A percentile compares a stretch with the other conserved stretches of the same genome.
Conservation (phyloP, 2,329 filamentous ascomycete species). For the Diaporthe batatas region DNA sequence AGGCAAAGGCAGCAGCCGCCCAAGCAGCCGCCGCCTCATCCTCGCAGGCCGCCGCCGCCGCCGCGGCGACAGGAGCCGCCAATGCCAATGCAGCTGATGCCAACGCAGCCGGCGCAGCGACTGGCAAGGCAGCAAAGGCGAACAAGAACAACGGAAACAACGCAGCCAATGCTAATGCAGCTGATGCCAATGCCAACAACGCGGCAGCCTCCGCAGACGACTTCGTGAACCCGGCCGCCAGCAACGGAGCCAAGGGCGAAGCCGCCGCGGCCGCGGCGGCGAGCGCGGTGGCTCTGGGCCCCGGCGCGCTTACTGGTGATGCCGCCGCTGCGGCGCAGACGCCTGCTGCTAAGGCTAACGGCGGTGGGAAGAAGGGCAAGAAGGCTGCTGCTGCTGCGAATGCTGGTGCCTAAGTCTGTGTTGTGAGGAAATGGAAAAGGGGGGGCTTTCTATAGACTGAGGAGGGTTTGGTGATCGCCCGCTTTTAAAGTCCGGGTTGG, state of each 20-base stretch:
- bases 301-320: conserved; percentile 44
- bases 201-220: conserved; percentile 58
- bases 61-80: background rate
- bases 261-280: conserved; percentile 39
- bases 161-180: conserved; percentile 47
- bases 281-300: conserved; percentile 48
- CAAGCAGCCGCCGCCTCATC: too few relatives aligned
- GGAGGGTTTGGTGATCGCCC: background rate
- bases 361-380: conserved; percentile 16
- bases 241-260: conserved; percentile 31
- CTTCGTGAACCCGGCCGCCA: conserved; percentile 35
- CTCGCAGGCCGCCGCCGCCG: too few relatives aligned
- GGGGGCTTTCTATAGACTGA: background rate
- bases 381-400: conserved; percentile 15
- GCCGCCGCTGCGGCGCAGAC: conserved; percentile 49
- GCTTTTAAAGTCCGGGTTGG: background rate
- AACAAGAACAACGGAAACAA: conserved; percentile 46
- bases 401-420: background rate
- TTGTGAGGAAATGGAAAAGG: too few relatives aligned
- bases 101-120: background rate
- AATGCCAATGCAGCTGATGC: conserved; percentile 46
- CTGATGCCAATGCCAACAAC: conserved; percentile 50
- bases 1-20: too few relatives aligned
- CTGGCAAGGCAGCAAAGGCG: conserved; percentile 2
- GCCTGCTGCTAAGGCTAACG: conserved; percentile 41